Evolutionary conservation across 768 basidiomycete species (phyloP), one percentile per base, ranked within the genome.

Genomic region (Mycena crocata): DNA sequence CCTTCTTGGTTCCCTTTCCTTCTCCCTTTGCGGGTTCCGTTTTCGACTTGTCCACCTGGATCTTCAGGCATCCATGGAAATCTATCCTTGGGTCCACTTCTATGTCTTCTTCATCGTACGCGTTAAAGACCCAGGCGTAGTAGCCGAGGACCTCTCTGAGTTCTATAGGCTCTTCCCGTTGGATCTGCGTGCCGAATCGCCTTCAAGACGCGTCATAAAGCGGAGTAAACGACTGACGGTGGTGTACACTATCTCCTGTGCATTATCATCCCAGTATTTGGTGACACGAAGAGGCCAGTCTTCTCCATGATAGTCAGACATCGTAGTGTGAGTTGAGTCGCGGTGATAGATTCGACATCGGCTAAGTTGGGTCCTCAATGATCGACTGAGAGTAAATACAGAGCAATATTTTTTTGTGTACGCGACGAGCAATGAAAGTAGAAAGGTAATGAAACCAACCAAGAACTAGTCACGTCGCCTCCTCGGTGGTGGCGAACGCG

Each of bases 381-480:
- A 13, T 28, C n/a, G 42, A 28, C 6, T 26, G 46, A 9, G 24
- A 48, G 30, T 26, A 2, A 49, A 31, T 49, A 49, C 48, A 49
- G 21, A 49, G 14, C n/a, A 23, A 31, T 19, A 26, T 46, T 46
- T 15, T 49, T 49, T 31, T 49, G 23, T 30, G 28, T 49, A 49
- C 48, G 7, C 21, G 48, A 24, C 48, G 19, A 49, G 30, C n/a
- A 49, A 26, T 30, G 3, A 10, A 49, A 49, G 15, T 12, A 14
- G 24, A 46, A 26, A 24, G 17, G 42, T 21, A 6, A 31, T 28
- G 31, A 26, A 37, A 35, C 28, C 23, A 21, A 39, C 37, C 46
- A 45, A 34, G 49, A n/a, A 51, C 28, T 63, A 67, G 42, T 67
- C 66, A 56, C 66, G 66, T 19, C 66, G 48, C n/a, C 66, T 44